Evolutionary conservation across 305 asterid species (phyloP).

Genomic region (Solanum hybrid): DNA sequence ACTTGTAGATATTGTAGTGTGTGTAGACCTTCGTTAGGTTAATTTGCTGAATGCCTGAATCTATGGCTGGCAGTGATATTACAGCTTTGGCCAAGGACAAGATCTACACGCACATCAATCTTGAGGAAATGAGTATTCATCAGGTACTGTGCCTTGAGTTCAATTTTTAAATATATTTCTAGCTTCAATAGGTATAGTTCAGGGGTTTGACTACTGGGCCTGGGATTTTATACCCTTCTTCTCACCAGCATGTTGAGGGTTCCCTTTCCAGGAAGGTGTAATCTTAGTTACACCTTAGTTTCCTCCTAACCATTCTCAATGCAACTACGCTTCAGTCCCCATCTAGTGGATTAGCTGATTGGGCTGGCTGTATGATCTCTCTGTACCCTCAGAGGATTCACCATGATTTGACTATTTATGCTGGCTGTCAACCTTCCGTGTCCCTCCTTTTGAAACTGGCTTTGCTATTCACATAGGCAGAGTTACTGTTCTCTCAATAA

Average conservation of each 20-base stretch:
- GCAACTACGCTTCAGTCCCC: background rate
- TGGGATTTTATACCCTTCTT: background rate
- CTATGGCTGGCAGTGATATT: constrained; percentile 64
- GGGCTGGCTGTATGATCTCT: background rate
- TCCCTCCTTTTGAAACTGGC: background rate
- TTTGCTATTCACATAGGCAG: background rate
- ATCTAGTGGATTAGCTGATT: background rate
- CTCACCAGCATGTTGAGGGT: background rate
- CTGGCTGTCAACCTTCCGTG: background rate
- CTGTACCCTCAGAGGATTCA: background rate
- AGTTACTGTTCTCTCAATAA: background rate
- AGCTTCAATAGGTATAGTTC: background rate
- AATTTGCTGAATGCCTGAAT: background rate
- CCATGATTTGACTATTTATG: background rate
- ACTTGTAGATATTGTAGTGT: background rate
- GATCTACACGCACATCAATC: constrained; percentile 63
- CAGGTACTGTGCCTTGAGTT: constrained; percentile 37
- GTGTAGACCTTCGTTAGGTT: background rate
- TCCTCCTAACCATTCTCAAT: background rate
- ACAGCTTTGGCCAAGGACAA: constrained; percentile 89
- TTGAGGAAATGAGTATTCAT: constrained; percentile 74
- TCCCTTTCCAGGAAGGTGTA: background rate
- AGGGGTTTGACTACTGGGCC: background rate
- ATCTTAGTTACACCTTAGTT: background rate
- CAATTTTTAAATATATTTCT: background rate